phyloP scores from a whole-genome alignment of 2,329 filamentous ascomycete species.

The Raffaelea deltoideospora region DNA sequence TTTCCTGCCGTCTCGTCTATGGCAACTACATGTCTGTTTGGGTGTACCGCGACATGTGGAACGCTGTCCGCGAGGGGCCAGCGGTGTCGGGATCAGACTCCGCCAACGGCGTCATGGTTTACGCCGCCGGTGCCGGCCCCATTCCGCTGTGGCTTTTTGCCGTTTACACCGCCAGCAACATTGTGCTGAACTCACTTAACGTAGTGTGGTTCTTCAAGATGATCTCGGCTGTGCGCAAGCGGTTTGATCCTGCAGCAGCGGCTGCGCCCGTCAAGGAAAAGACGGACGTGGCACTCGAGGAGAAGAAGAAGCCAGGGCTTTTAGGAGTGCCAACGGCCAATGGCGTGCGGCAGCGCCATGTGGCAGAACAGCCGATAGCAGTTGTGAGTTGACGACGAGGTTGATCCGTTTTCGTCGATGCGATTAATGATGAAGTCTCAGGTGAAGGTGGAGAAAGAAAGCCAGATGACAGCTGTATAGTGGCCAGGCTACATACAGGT shows the following conservation, averaged over 20 bases:
- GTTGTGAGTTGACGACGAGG: too few species aligned
- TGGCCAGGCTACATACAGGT: too few species aligned
- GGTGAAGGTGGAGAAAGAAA: too few species aligned
- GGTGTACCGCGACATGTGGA: conserved; percentile 57
- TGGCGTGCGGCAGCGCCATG: too few species aligned
- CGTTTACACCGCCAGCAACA: conserved; percentile 54
- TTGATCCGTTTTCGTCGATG: too few species aligned
- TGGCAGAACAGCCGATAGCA: too few species aligned
- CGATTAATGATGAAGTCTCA: too few species aligned
- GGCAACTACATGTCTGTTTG: conserved; percentile 57
- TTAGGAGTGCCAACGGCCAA: too few species aligned
- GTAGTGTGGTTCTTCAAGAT: conserved; percentile 82
- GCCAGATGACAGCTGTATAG: too few species aligned
- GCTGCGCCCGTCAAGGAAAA: conserved; percentile 15
- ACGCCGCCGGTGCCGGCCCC: conserved; percentile 29
- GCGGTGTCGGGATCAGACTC: conserved; percentile 16
- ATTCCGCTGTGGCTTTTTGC: conserved; percentile 56
- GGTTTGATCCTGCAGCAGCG: conserved; percentile 43
- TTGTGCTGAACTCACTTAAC: conserved; percentile 61
- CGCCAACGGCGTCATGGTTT: conserved; percentile 28
- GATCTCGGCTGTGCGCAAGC: conserved; percentile 63
- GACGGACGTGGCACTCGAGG: conserved; percentile 15
- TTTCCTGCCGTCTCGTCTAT: conserved; percentile 62
- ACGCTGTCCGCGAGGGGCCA: conserved; percentile 31
- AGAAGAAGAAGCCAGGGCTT: too few species aligned